phyloP scores from a whole-genome alignment of 768 basidiomycete species.

The Mycena crocata region DNA sequence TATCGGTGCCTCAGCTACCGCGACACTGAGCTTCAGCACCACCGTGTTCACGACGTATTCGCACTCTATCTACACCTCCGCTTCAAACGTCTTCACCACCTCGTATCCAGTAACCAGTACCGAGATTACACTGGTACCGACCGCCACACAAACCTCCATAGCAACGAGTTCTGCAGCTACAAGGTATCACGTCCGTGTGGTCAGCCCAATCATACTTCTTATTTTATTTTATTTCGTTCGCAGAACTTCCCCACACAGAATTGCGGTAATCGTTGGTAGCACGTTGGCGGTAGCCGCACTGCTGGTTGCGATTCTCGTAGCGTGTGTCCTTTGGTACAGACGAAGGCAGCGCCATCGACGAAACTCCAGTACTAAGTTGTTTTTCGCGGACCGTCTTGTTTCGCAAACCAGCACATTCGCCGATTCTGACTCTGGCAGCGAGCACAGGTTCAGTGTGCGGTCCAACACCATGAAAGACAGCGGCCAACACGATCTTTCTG shows the following conservation, averaged over 20 bases:
- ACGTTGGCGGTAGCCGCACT: neutral
- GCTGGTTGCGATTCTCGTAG: neutral
- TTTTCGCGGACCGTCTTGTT: constrained; percentile 6
- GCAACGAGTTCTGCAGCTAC: neutral
- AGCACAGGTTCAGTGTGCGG: neutral
- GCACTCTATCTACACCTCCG: neutral
- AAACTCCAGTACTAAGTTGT: neutral
- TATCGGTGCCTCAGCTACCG: constrained; percentile 6
- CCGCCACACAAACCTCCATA: neutral
- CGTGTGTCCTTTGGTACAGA: neutral
- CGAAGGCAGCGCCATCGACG: neutral
- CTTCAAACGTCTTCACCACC: constrained; percentile 3
- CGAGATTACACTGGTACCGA: neutral
- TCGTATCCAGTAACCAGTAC: constrained; percentile 6
- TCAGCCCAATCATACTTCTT: neutral
- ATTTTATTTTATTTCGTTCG: neutral
- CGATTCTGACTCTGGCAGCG: neutral
- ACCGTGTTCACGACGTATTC: neutral
- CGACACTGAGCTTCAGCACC: constrained; percentile 5
- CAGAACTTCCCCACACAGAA: neutral
- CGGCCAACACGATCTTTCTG: neutral
- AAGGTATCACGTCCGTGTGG: neutral
- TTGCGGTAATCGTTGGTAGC: neutral
- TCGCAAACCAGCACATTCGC: neutral
- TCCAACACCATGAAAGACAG: neutral